Percentiles rank a stretch among this genome's conserved stretches.
Conservation (phyloP, 129 eudicot genomes). For the Saposhnikovia divaricata region DNA sequence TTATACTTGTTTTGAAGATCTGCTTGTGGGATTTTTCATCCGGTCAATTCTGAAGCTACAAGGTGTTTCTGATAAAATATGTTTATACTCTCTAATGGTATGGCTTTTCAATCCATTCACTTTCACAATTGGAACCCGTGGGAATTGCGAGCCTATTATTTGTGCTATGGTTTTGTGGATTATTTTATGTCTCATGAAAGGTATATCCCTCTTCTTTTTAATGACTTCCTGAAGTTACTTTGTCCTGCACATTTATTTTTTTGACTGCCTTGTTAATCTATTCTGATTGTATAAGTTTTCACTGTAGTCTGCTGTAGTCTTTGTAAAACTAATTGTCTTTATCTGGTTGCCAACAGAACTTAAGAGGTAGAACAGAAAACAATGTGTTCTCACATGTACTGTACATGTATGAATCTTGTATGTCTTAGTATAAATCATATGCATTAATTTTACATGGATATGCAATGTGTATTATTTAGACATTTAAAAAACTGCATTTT, state of each 20-base stretch:
- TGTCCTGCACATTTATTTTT: not conserved
- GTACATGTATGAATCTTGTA: not conserved
- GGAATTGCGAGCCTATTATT: constrained; percentile 94
- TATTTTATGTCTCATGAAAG: constrained; percentile 74
- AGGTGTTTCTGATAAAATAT: constrained; percentile 68
- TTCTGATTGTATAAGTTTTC: not conserved
- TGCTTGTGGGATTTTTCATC: constrained; percentile 79
- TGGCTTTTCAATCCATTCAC: constrained; percentile 99
- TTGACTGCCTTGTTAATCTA: not conserved
- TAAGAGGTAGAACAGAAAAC: not conserved
- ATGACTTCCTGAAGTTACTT: not conserved
- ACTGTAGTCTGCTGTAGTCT: not conserved
- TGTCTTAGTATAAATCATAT: not conserved
- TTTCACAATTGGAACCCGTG: constrained; percentile 97
- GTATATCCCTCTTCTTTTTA: constrained; percentile 30
- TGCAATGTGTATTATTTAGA: not conserved
- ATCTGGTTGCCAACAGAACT: not conserved
- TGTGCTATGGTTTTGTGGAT: constrained; percentile 95
- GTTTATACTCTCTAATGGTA: constrained; percentile 50
- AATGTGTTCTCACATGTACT: not conserved
- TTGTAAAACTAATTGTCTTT: not conserved
- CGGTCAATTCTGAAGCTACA: constrained; percentile 77
- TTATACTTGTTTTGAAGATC: constrained; percentile 44
- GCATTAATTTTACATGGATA: not conserved
- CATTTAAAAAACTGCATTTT: not conserved